phyloP scores from a whole-genome alignment of 2,329 filamentous ascomycete species.

The Pyricularia sp. region DNA sequence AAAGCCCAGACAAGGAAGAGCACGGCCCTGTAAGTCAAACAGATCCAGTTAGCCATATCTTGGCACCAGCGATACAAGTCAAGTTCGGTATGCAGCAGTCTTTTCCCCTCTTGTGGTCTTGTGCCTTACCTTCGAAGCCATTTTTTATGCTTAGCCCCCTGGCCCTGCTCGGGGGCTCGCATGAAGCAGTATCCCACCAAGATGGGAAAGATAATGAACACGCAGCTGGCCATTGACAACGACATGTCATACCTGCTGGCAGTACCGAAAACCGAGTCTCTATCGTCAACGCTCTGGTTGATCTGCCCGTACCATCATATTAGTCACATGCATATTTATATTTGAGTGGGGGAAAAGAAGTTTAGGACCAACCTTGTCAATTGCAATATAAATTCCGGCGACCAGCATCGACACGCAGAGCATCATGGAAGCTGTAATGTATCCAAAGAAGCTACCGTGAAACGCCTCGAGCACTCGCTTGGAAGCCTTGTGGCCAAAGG shows the following conservation, averaged over 20 bases:
- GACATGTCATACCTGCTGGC: constrained; percentile 9
- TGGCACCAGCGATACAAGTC: not conserved
- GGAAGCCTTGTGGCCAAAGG: not conserved
- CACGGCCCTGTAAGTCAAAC: not conserved
- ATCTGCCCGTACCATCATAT: too few species aligned
- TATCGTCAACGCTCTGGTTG: too few species aligned
- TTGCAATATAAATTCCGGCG: constrained; percentile 9
- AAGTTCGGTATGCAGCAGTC: too few species aligned
- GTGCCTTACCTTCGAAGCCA: constrained; percentile 4
- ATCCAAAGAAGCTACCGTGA: constrained; percentile 14
- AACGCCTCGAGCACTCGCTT: constrained; percentile 14
- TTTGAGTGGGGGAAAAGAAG: too few species aligned
- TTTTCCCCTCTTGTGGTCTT: not conserved
- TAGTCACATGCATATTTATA: not conserved
- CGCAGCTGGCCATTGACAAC: constrained; percentile 7
- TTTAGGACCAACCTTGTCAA: not conserved
- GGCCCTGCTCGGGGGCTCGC: constrained; percentile 2
- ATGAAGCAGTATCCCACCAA: constrained; percentile 8
- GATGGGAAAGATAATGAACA: constrained; percentile 8
- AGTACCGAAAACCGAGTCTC: not conserved
- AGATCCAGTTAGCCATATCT: not conserved
- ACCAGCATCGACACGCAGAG: constrained; percentile 9
- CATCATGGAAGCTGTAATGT: constrained; percentile 7
- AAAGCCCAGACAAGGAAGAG: constrained; percentile 9
- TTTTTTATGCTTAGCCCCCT: constrained; percentile 3